A percentile compares a stretch with the other conserved stretches of the same genome.
Evolutionary conservation across 371 early-diverging fungal species (phyloP).

Genomic region (Syncephalastrum racemosum): DNA sequence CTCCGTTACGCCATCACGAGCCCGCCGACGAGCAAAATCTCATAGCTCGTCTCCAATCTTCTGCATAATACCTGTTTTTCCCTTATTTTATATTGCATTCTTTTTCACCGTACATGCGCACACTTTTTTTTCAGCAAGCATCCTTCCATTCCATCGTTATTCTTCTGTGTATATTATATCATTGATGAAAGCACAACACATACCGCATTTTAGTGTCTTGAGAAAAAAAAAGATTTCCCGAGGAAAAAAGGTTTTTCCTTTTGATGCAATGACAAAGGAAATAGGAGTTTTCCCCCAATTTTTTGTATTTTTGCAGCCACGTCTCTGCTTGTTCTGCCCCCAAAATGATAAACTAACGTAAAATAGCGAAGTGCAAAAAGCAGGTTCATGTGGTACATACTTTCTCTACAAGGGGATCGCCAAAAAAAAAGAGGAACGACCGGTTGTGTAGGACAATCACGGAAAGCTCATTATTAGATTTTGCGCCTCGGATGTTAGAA

Average conservation of each 20-base stretch:
- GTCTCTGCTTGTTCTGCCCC: not conserved
- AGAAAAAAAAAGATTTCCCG: too few relatives aligned
- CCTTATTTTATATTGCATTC: not conserved
- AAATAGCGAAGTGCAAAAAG: not conserved
- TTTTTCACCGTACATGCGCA: not conserved
- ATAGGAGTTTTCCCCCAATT: too few relatives aligned
- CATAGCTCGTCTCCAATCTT: slow-evolving; percentile 14
- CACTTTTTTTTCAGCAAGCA: not conserved
- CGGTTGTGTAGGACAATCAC: too few relatives aligned
- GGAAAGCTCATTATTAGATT: too few relatives aligned
- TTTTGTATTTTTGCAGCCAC: too few relatives aligned
- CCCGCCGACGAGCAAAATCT: slow-evolving; percentile 34
- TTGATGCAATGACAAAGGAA: too few relatives aligned
- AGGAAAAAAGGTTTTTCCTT: too few relatives aligned
- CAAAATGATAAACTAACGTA: not conserved
- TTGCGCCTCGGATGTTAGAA: too few relatives aligned
- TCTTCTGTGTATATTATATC: slow-evolving; percentile 1
- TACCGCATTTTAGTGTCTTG: too few relatives aligned
- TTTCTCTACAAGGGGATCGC: too few relatives aligned
- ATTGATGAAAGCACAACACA: too few relatives aligned
- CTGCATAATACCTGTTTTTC: not conserved
- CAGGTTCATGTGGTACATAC: too few relatives aligned
- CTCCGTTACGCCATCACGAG: slow-evolving; percentile 27
- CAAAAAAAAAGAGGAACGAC: slow-evolving; percentile 3
- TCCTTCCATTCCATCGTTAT: not conserved